phyloP scores from a whole-genome alignment of 2,329 filamentous ascomycete genomes.

The Alternaria conjuncta region DNA sequence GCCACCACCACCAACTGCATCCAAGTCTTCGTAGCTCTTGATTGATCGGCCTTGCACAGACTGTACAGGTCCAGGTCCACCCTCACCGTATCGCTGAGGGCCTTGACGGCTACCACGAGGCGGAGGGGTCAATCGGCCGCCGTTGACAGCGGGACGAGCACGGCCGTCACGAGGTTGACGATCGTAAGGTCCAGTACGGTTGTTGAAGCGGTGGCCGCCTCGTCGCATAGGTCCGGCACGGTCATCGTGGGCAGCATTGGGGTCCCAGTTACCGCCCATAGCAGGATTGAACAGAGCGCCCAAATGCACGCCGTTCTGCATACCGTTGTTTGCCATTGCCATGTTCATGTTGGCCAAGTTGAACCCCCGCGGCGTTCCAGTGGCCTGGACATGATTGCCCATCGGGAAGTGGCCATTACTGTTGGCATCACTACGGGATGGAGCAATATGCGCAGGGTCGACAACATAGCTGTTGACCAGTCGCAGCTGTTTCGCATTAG shows the following conservation, averaged over 20 bases:
- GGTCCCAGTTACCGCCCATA: slow-evolving; percentile 65
- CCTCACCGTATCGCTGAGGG: slow-evolving; percentile 75
- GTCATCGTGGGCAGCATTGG: slow-evolving; percentile 43
- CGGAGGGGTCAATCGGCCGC: slow-evolving; percentile 56
- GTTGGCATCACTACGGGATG: slow-evolving; percentile 90
- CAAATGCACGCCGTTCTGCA: slow-evolving; percentile 46
- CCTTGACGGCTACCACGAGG: slow-evolving; percentile 55
- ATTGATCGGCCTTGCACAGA: slow-evolving; percentile 90
- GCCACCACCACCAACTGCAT: slow-evolving; percentile 70
- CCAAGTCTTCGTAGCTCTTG: slow-evolving; percentile 97
- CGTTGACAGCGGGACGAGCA: slow-evolving; percentile 56
- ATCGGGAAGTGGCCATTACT: slow-evolving; percentile 95
- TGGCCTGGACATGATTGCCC: slow-evolving; percentile 71
- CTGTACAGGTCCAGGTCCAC: slow-evolving; percentile 81
- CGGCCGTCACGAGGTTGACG: slow-evolving; percentile 48
- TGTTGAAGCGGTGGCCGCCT: slow-evolving; percentile 48
- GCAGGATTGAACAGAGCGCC: slow-evolving; percentile 58
- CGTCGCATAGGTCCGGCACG: slow-evolving; percentile 54
- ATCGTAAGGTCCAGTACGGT: slow-evolving; percentile 50
- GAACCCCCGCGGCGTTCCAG: slow-evolving; percentile 90
- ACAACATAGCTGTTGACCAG: slow-evolving; percentile 94
- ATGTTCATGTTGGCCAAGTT: slow-evolving; percentile 77
- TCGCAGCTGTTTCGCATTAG: slow-evolving; percentile 66
- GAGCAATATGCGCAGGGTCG: slow-evolving; percentile 92
- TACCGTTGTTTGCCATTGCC: slow-evolving; percentile 62